These are phyloP conservation scores for Pseudogymnoascus sp. DNA, from an alignment of 2,329 filamentous ascomycete species.

Conservation along the genomic window DNA sequence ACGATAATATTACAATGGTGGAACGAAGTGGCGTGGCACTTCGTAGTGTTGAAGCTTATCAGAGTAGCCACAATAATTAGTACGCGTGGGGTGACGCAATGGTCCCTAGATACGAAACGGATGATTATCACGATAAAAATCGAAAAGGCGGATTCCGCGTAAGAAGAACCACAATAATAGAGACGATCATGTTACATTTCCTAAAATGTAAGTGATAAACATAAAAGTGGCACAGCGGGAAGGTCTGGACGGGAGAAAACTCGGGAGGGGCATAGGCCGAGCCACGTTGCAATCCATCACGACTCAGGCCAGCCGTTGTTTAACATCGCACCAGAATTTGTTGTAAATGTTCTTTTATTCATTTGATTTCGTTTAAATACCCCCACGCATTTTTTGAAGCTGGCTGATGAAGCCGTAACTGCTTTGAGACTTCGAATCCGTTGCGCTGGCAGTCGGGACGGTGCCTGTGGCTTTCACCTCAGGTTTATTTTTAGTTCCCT, in stretches of 20 bases:
- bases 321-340: neutral
- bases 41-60: neutral
- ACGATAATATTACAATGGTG: neutral
- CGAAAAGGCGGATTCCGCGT: neutral
- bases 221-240: neutral
- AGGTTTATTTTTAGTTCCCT: constrained; percentile 17
- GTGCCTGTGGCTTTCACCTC: neutral
- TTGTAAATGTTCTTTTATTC: neutral
- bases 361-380: constrained; percentile 16
- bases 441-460: constrained; percentile 14
- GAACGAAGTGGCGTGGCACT: neutral
- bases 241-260: neutral
- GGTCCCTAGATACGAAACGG: neutral
- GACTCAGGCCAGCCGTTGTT: neutral
- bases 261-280: neutral
- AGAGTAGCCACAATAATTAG: neutral
- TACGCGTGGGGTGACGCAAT: constrained; percentile 1
- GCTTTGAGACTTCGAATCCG: constrained; percentile 17
- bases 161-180: neutral
- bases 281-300: neutral
- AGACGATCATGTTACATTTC: neutral
- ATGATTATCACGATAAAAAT: constrained; percentile 2
- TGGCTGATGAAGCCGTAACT: constrained; percentile 30
- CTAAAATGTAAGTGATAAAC: constrained; percentile 3
- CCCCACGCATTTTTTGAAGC: constrained; percentile 28